Evolutionary conservation across 805 yeast species (phyloP), one percentile per base, ranked within the genome.

Genomic region (Trichomonascus vanleenenianus): DNA sequence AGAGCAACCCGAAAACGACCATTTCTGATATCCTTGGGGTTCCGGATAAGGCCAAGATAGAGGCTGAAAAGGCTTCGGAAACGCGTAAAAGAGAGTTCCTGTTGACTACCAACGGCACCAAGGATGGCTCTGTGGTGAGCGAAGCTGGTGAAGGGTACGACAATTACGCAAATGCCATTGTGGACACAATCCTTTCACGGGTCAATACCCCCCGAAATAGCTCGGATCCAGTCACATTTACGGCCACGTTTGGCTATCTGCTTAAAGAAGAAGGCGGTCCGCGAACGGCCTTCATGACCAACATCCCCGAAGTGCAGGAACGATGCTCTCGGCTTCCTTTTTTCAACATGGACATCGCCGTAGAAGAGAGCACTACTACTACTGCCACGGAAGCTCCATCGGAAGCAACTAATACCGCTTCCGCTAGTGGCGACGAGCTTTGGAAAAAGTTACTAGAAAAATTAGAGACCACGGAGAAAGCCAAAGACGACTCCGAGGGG

Each of bases 241-340:
- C 64, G 1, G 59, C 62, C 10, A 58, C 65, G 2, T 54, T 59
- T 16, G 67, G 67, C 1, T 53, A 51, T 36, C 27, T 63, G 1
- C 49, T 62, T 34, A 64, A 62, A 39, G 46, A 49, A 2, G 10
- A 39, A 8, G 31, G 15, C 14, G 11, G 38, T 46, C 2, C 57
- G 55, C 11, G 40, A 47, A 19, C 16, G 12, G 9, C 55, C 1
- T 63, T 63, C 43, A 45, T 48, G 19, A 45, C 65, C 3, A 56
- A 59, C 41, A 53, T 61, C 10, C 66, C 67, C 0, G 49, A 44
- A 18, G 48, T 60, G 8, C 35, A 50, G 8, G 48, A 50, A 18
- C 30, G 48, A 10, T 57, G 62, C 20, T 47, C 58, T 8, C 47
- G 49, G n/a, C 47, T 61, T 25, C 55, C 61, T 2, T 43, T 48